phyloP scores from a whole-genome alignment of 768 basidiomycete species.

The Auriscalpium vulgare region DNA sequence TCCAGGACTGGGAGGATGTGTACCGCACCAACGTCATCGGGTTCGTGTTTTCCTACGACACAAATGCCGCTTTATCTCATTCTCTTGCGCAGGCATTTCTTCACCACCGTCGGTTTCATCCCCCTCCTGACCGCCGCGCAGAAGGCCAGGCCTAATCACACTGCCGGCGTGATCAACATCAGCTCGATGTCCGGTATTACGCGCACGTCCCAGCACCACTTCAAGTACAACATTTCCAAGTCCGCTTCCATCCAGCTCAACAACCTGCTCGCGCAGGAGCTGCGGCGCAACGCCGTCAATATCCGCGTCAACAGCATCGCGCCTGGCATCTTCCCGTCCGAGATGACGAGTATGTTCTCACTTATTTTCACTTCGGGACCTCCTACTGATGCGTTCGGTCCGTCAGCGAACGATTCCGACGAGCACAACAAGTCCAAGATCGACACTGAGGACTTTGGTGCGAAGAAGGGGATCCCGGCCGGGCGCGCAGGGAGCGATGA shows the following conservation, averaged over 20 bases:
- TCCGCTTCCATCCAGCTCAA: conserved; percentile 28
- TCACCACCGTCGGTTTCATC: conserved; percentile 37
- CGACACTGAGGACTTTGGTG: conserved; percentile 20
- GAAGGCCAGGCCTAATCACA: conserved; percentile 18
- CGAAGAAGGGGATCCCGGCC: conserved; percentile 28
- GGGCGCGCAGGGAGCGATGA: conserved; percentile 27
- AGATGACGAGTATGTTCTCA: conserved; percentile 25
- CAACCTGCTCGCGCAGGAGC: conserved; percentile 28
- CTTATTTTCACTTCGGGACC: background rate
- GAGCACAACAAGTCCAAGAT: conserved; percentile 27
- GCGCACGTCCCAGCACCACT: conserved; percentile 32
- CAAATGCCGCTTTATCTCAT: background rate
- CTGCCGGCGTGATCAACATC: conserved; percentile 34
- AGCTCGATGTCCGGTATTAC: conserved; percentile 36
- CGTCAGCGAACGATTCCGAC: conserved; percentile 19
- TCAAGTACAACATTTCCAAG: conserved; percentile 39
- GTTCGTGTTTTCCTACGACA: background rate
- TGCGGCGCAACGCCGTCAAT: conserved; percentile 22
- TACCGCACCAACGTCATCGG: conserved; percentile 28
- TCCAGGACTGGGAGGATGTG: conserved; percentile 23
- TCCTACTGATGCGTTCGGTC: background rate
- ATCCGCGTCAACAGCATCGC: conserved; percentile 30
- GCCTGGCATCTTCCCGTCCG: conserved; percentile 29
- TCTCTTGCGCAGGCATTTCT: conserved; percentile 26
- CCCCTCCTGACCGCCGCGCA: conserved; percentile 33